These are phyloP conservation scores for Candida adriatica DNA, from an alignment of 805 yeast species.

Conservation along the genomic window DNA sequence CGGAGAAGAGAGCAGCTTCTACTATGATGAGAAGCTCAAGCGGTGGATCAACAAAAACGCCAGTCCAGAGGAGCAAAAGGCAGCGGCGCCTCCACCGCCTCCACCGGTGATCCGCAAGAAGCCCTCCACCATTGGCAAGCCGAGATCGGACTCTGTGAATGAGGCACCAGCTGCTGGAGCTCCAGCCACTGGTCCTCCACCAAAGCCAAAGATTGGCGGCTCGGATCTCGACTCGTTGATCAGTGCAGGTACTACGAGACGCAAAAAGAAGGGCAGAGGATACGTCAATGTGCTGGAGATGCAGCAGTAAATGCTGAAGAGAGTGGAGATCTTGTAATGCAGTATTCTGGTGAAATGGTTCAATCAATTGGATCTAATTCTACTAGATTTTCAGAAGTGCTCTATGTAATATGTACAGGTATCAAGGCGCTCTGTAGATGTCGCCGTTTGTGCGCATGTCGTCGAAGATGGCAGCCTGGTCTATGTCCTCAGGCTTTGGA, in stretches of 20 bases:
- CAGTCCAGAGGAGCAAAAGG: slow-evolving; percentile 56
- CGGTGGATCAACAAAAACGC: slow-evolving; percentile 80
- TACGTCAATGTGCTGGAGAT: slow-evolving; percentile 59
- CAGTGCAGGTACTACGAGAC: slow-evolving; percentile 28
- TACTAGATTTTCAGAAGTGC: too few relatives aligned
- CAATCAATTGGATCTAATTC: too few relatives aligned
- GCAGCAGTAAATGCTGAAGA: too few relatives aligned
- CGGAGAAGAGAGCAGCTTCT: slow-evolving; percentile 69
- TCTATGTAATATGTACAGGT: too few relatives aligned
- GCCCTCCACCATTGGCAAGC: slow-evolving; percentile 27
- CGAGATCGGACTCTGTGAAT: slow-evolving; percentile 31
- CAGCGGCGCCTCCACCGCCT: slow-evolving; percentile 63
- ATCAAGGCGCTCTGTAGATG: slow-evolving; percentile 28
- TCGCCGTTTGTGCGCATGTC: slow-evolving; percentile 29
- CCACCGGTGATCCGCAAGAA: slow-evolving; percentile 35
- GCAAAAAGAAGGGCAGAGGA: slow-evolving; percentile 45
- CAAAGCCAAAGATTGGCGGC: slow-evolving; percentile 1
- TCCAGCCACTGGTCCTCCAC: slow-evolving; percentile 4
- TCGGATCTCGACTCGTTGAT: slow-evolving; percentile 41
- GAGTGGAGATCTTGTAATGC: too few relatives aligned
- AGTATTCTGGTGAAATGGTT: too few relatives aligned
- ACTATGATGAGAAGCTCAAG: slow-evolving; percentile 75
- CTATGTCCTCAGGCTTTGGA: slow-evolving; percentile 26
- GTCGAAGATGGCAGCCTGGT: slow-evolving; percentile 21
- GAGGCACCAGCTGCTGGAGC: slow-evolving; percentile 8